phyloP scores from a whole-genome alignment of 805 yeast genomes.

The Wickerhamiella spandovensis region DNA sequence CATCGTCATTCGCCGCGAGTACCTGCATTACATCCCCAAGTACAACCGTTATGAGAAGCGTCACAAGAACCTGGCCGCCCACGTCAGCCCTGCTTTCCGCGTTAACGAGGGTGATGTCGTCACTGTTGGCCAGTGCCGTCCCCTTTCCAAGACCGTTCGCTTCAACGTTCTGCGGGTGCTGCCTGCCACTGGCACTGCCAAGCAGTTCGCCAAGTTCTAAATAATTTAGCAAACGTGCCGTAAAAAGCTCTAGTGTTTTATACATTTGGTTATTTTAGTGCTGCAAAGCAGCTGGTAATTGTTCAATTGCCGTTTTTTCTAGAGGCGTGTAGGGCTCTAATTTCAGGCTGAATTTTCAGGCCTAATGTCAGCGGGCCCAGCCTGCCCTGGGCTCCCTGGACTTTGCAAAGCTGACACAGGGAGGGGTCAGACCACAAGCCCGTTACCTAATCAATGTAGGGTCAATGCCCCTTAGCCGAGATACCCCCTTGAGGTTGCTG shows the following conservation, averaged over 20 bases:
- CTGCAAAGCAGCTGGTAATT: too few relatives aligned
- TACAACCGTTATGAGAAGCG: conserved; percentile 99
- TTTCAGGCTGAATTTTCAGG: too few relatives aligned
- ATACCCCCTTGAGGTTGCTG: too few relatives aligned
- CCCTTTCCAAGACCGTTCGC: conserved; percentile 98
- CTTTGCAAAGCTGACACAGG: too few relatives aligned
- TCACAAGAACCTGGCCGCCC: conserved; percentile 99
- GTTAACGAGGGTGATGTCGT: conserved; percentile 97
- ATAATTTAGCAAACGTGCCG: conserved; percentile 9
- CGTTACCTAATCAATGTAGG: too few relatives aligned
- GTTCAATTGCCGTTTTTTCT: too few relatives aligned
- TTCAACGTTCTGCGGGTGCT: conserved; percentile 97
- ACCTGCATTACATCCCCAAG: conserved; percentile 99
- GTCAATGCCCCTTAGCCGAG: too few relatives aligned
- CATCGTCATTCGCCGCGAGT: conserved; percentile 98
- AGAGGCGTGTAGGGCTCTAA: too few relatives aligned
- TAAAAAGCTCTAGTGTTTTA: neutral
- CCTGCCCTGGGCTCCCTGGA: too few relatives aligned
- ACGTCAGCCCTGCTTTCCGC: conserved; percentile 99
- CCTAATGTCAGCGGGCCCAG: too few relatives aligned
- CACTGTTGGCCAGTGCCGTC: conserved; percentile 99
- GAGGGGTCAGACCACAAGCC: too few relatives aligned
- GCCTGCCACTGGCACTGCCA: conserved; percentile 68
- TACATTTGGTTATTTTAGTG: neutral
- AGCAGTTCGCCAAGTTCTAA: conserved; percentile 97